A percentile compares a stretch with the other conserved stretches of the same genome.
Evolutionary conservation across 371 early-diverging fungal genomes (phyloP).

Genomic region (Basidiobolus meristosporus): DNA sequence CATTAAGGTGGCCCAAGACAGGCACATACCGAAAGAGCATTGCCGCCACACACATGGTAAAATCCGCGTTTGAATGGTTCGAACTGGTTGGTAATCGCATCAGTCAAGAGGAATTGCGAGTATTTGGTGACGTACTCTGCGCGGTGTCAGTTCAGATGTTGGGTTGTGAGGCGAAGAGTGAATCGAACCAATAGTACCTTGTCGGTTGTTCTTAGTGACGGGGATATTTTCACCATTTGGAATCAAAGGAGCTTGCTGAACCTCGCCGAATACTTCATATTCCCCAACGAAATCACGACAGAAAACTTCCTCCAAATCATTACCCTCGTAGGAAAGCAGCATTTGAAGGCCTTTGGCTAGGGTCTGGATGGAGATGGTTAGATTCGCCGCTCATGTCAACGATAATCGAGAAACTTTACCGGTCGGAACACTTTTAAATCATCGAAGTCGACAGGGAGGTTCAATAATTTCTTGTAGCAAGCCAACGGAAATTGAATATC

Average conservation of each 20-base stretch:
- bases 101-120: conserved; percentile 60
- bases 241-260: conserved; percentile 41
- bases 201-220: conserved; percentile 53
- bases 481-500: conserved; percentile 81
- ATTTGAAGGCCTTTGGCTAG: conserved; percentile 67
- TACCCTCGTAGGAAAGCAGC: conserved; percentile 55
- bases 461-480: conserved; percentile 86
- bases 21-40: conserved; percentile 42
- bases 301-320: conserved; percentile 74
- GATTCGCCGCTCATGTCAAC: too few relatives aligned
- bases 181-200: conserved; percentile 1
- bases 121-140: conserved; percentile 68
- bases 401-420: conserved; percentile 5
- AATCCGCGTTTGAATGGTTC: conserved; percentile 84
- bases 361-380: too few relatives aligned
- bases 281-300: conserved; percentile 63
- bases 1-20: not conserved
- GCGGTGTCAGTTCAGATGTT: conserved; percentile 5
- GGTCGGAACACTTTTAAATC: conserved; percentile 35
- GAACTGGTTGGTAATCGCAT: conserved; percentile 59
- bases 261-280: conserved; percentile 59
- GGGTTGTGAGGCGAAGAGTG: not conserved
- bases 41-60: conserved; percentile 77
- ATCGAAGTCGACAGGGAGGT: conserved; percentile 25
- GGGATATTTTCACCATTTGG: conserved; percentile 46